These are phyloP conservation scores for Diaporthe citrichinensis DNA, from an alignment of 2,329 filamentous ascomycete genomes.

Conservation along the genomic window DNA sequence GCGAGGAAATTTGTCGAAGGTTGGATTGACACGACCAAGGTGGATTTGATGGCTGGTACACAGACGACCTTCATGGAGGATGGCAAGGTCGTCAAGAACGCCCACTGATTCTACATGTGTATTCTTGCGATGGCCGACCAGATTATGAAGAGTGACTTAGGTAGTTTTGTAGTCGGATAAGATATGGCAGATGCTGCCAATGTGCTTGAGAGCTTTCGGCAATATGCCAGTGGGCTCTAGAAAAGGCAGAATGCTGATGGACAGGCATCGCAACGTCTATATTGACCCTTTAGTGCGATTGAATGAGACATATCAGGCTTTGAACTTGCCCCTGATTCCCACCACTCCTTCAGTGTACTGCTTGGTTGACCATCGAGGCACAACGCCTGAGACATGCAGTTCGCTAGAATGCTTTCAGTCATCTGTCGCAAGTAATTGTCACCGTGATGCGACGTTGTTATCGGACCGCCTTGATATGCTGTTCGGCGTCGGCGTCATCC, in stretches of 20 bases:
- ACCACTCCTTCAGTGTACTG: not conserved
- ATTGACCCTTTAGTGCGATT: not conserved
- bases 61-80: slow-evolving; percentile 41
- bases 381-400: not conserved
- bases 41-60: slow-evolving; percentile 40
- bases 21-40: slow-evolving; percentile 33
- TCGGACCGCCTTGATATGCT: not conserved
- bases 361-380: not conserved
- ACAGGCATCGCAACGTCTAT: not conserved
- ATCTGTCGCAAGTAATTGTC: not conserved
- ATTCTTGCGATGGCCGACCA: not conserved
- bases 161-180: not conserved
- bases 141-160: not conserved
- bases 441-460: not conserved
- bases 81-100: slow-evolving; percentile 41
- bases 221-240: not conserved
- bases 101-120: not conserved
- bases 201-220: not conserved
- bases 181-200: not conserved
- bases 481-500: not conserved
- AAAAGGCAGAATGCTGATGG: not conserved
- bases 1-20: not conserved
- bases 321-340: not conserved
- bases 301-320: too few relatives aligned
- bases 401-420: not conserved